Percentiles rank a stretch among this genome's conserved stretches.
Evolutionary conservation across 495 filamentous ascomycete genomes (phyloP).

Genomic region (Aspergillus wentii): DNA sequence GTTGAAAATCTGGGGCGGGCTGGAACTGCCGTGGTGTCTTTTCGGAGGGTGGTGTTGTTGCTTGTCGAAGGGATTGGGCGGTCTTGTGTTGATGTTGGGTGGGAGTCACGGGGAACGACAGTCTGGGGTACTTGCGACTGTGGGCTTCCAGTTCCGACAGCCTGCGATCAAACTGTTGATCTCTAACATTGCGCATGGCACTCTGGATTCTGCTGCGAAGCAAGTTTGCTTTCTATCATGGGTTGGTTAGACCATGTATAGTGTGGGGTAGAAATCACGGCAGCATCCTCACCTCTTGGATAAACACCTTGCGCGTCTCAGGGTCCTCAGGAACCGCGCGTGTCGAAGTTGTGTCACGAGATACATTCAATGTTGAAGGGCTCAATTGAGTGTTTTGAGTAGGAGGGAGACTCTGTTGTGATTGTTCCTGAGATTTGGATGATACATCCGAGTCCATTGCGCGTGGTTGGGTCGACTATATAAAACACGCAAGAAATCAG

Average conservation of each 20-base stretch:
- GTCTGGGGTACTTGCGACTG: conserved; percentile 34
- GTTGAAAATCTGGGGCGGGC: conserved; percentile 14
- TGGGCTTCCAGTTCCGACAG: conserved; percentile 41
- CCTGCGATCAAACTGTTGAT: conserved; percentile 41
- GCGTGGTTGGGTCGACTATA: conserved; percentile 8
- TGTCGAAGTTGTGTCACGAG: conserved; percentile 7
- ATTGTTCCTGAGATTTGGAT: conserved; percentile 3
- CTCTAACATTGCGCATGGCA: conserved; percentile 38
- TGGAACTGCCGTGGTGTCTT: conserved; percentile 9
- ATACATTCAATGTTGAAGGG: too few relatives aligned
- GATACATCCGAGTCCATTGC: conserved; percentile 12
- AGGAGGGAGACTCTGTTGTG: not conserved
- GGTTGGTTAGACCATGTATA: conserved; percentile 1
- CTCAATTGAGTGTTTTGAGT: conserved; percentile 3
- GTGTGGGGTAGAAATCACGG: not conserved
- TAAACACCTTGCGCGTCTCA: conserved; percentile 36
- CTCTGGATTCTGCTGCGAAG: conserved; percentile 38
- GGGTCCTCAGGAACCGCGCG: conserved; percentile 28
- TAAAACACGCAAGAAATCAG: too few relatives aligned
- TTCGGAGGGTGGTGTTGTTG: not conserved
- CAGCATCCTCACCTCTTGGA: conserved; percentile 34
- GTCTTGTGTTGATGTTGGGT: conserved; percentile 17
- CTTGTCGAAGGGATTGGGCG: not conserved
- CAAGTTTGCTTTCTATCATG: conserved; percentile 36
- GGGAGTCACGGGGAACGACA: conserved; percentile 22